Evolutionary conservation across 805 yeast species (phyloP).

Genomic region (Pichia thaimueangensis): DNA sequence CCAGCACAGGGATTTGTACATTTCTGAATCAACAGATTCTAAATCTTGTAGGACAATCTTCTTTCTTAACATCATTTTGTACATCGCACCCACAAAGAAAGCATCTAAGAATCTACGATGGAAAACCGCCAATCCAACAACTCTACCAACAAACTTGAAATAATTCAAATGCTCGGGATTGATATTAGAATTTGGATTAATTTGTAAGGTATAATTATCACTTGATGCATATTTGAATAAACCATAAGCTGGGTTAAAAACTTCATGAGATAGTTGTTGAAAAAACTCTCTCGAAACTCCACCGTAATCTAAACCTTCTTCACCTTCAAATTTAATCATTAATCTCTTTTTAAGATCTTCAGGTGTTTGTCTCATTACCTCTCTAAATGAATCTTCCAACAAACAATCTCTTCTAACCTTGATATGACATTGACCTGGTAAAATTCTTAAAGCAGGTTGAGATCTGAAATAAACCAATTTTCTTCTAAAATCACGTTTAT

Average conservation of each 20-base stretch:
- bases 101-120: slow-evolving; percentile 97
- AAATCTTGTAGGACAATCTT: slow-evolving; percentile 93
- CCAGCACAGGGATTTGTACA: slow-evolving; percentile 93
- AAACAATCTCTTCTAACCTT: slow-evolving; percentile 95
- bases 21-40: slow-evolving; percentile 98
- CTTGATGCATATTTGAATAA: slow-evolving; percentile 95
- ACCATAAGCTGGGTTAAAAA: slow-evolving; percentile 98
- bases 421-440: slow-evolving; percentile 98
- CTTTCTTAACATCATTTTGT: slow-evolving; percentile 94
- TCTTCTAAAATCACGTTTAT: slow-evolving; percentile 97
- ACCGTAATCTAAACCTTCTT: slow-evolving; percentile 99
- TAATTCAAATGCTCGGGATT: slow-evolving; percentile 97
- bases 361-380: slow-evolving; percentile 97
- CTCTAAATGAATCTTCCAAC: slow-evolving; percentile 97
- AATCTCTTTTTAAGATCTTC: slow-evolving; percentile 95
- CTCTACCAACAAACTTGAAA: slow-evolving; percentile 97
- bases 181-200: slow-evolving; percentile 93
- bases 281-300: slow-evolving; percentile 98
- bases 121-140: slow-evolving; percentile 96
- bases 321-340: slow-evolving; percentile 98
- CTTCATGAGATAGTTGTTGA: slow-evolving; percentile 93
- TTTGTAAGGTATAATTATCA: slow-evolving; percentile 95
- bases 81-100: slow-evolving; percentile 95
- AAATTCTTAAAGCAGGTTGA: slow-evolving; percentile 93
- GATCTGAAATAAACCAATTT: slow-evolving; percentile 96